Conservation (phyloP, 2,329 filamentous ascomycete genomes). For the Amylocarpus encephaloides region DNA sequence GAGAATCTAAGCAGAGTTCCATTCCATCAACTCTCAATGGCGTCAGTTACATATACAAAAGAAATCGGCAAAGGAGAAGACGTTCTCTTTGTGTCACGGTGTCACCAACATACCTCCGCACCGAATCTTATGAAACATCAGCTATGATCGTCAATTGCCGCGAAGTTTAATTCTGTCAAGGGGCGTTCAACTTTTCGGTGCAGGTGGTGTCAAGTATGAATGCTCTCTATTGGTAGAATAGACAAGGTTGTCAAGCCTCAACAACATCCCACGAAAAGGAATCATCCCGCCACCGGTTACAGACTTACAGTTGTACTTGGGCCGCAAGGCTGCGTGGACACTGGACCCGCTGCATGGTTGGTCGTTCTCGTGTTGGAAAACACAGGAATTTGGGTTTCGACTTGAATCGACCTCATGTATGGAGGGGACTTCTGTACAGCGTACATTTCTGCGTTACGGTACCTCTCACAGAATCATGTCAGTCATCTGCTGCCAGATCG, state of each 20-base stretch:
- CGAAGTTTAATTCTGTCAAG: background rate
- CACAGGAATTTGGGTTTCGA: no score
- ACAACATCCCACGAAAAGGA: background rate
- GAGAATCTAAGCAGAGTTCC: no score
- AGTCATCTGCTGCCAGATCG: background rate
- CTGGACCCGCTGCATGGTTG: background rate
- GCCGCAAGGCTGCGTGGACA: background rate
- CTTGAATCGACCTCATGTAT: background rate
- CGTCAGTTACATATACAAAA: background rate
- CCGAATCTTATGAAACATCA: background rate
- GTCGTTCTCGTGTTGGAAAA: no score
- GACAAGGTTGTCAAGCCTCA: background rate
- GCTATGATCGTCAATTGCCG: background rate
- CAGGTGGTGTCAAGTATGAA: background rate
- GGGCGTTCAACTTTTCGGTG: background rate
- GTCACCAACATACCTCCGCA: background rate
- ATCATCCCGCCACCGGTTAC: background rate
- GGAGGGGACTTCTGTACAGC: background rate
- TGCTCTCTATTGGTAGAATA: background rate
- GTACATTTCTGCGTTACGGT: no score
- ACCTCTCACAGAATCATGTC: no score
- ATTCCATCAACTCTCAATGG: no score
- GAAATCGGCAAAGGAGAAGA: background rate
- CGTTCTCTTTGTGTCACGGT: background rate
- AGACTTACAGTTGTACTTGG: background rate